Base-by-base conservation (phyloP, 140 eudicot genomes). In the Bidens hawaiensis region DNA sequence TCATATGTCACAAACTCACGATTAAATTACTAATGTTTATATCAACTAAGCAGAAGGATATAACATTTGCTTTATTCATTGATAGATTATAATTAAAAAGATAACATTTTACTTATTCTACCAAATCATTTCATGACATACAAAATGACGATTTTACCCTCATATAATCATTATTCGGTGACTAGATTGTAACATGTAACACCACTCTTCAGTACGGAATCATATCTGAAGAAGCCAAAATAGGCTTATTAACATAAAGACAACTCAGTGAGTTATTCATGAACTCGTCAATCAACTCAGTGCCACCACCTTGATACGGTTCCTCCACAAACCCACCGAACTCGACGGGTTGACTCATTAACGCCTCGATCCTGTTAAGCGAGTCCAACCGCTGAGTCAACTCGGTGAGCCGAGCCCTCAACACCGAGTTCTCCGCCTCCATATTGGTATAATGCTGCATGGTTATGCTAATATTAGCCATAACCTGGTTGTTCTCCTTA, bases 311-410 rank as follows among this genome's bases (percentile, higher is more conserved):
- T 8, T 30, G 31, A 15, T 38, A 60, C 26, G 28, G 40, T 49
- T 64, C 74, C 65, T 54, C 71, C 31, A 5, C 60, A 47, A 69
- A 71, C 59, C 30, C 69, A 26, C 64, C 45, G 21, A 31, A 63
- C 12, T 24, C 18, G 11, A 31, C 25, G 27, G 67, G 45, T 27
- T 77, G 71, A 70, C 47, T 65, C 73, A 83, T 19, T 72, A 67
- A 71, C 43, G 16, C 31, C 52, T 64, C 67, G 45, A 91, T 91
- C 56, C 84, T 79, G 41, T 77, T 68, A 12, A 90, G 82, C 15
- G 96, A 87, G 59, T 84, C 79, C 63, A 90, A 68, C 67, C 91
- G 80, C 64, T 71, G 88, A 60, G 77, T 74, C 57, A 90, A 89
- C 80, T 90, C 98, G 2, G 68, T 75, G 66, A 63, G 73, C 45